Evolutionary conservation across 2,329 filamentous ascomycete species (phyloP), one percentile per base, ranked within the genome.

Genomic region (Colletotrichum spaethianum): DNA sequence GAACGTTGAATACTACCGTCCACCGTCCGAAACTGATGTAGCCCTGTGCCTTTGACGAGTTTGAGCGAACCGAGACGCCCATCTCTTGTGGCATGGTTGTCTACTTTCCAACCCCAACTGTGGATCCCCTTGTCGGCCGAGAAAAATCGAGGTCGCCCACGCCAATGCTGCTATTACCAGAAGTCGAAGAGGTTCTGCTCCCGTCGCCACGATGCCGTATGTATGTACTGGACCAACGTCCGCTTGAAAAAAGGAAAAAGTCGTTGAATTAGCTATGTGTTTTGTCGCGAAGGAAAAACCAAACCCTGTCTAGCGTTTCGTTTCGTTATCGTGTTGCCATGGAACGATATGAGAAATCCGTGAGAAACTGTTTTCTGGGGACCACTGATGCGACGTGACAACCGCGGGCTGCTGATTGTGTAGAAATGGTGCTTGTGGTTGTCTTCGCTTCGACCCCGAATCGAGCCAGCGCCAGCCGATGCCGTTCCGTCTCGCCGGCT

Each of bases 221-320:
- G 63, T 72, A 72, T 72, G 70, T 71, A 73, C 67, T 71, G 67
- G 67, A 71, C 69, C 63, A 50, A 73, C 66, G 71, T 71, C 68
- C 71, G 59, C 36, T 70, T 40, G 72, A 72, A 31, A 55, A 59
- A 60, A 52, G 20, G 9, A 36, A 72, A 72, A 73, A 72, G 71
- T 70, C 75, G 74, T 70, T 73, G 70, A 74, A 72, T 69, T 72
- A 66, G 46, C 46, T 74, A 75, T 70, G 74, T 74, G 67, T 72
- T 74, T 52, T 64, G 59, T 52, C 56, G 62, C 64, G 55, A 72
- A 60, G 55, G 53, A 65, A 63, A 70, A 64, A 72, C 64, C 61
- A 59, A 52, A 44, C 67, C 61, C 56, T 65, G 66, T 73, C 61
- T 62, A 70, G 57, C 68, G 57, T 70, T 67, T 70, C 72, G 62